Conservation (phyloP, 2,329 filamentous ascomycete genomes). For the Ilyonectria mors-panacis region DNA sequence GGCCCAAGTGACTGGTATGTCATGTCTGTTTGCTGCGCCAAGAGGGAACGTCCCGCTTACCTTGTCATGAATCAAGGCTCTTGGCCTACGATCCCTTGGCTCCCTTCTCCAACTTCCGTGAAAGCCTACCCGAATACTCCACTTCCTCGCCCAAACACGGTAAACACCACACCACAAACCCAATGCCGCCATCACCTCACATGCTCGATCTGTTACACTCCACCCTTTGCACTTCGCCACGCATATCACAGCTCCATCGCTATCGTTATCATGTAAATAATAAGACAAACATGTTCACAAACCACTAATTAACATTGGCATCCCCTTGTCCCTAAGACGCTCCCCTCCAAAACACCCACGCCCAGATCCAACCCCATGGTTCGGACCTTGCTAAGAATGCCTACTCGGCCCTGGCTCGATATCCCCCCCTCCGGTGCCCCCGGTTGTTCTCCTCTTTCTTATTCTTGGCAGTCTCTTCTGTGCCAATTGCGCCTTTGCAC, state of each 20-base stretch:
- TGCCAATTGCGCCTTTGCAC: not conserved
- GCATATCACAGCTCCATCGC: constrained; percentile 9
- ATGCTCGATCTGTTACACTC: not conserved
- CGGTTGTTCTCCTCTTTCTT: not conserved
- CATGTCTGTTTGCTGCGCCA: constrained; percentile 8
- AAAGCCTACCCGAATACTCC: not conserved
- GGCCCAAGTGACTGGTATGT: constrained; percentile 9
- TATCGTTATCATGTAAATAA: constrained; percentile 8
- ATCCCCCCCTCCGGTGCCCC: not conserved
- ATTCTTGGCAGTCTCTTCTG: constrained; percentile 4
- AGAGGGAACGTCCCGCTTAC: not conserved
- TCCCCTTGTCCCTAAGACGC: not conserved
- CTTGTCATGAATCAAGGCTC: not conserved
- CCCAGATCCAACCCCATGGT: not conserved
- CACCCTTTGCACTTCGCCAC: not conserved
- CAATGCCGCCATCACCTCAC: constrained; percentile 13
- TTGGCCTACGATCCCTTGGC: constrained; percentile 8
- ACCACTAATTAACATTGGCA: constrained; percentile 4
- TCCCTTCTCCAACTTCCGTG: not conserved
- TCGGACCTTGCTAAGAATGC: not conserved
- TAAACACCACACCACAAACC: constrained; percentile 2
- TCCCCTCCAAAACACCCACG: not conserved
- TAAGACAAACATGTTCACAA: constrained; percentile 11
- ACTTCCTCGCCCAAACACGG: not conserved
- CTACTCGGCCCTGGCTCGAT: constrained; percentile 2